Percentiles rank a stretch among this genome's conserved stretches.
These are phyloP conservation scores for Bremia lactucae DNA, from an alignment of 352 stramenopile genomes.

Conservation along the genomic window DNA sequence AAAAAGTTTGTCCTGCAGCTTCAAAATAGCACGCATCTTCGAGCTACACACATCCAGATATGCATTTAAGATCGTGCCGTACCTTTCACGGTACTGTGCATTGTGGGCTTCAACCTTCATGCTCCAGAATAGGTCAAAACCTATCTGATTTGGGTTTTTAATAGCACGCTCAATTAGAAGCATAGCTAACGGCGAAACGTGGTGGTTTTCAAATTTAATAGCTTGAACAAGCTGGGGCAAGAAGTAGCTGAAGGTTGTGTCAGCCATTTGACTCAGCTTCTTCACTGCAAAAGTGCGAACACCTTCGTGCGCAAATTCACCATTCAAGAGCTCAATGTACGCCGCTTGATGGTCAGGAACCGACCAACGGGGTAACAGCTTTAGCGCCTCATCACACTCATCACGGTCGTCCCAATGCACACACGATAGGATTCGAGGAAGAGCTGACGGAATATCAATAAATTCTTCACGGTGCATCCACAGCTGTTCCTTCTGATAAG, in stretches of 20 bases:
- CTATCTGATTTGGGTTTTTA: slow-evolving; percentile 82
- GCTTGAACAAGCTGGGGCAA: slow-evolving; percentile 83
- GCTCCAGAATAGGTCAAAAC: slow-evolving; percentile 84
- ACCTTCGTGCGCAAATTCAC: slow-evolving; percentile 62
- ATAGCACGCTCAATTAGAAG: slow-evolving; percentile 82
- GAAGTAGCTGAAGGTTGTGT: slow-evolving; percentile 83
- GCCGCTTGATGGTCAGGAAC: slow-evolving; percentile 64
- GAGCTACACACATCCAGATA: slow-evolving; percentile 80
- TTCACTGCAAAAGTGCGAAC: slow-evolving; percentile 67
- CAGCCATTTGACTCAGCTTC: slow-evolving; percentile 75
- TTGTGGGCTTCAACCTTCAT: slow-evolving; percentile 86
- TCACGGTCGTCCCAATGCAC: slow-evolving; percentile 69
- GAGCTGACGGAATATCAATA: slow-evolving; percentile 50
- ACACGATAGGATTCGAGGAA: slow-evolving; percentile 74
- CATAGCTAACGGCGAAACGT: slow-evolving; percentile 61
- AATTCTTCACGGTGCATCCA: slow-evolving; percentile 78
- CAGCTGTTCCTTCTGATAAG: slow-evolving; percentile 76
- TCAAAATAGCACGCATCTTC: slow-evolving; percentile 88
- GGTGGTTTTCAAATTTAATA: slow-evolving; percentile 85
- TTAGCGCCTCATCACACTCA: slow-evolving; percentile 57
- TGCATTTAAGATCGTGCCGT: slow-evolving; percentile 70
- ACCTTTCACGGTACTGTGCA: slow-evolving; percentile 65
- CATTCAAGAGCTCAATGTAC: slow-evolving; percentile 76
- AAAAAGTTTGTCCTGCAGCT: slow-evolving; percentile 85
- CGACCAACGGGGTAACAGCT: slow-evolving; percentile 59